Conservation (phyloP, 192 early-diverging fungal genomes). For the Coemansia asiatica region DNA sequence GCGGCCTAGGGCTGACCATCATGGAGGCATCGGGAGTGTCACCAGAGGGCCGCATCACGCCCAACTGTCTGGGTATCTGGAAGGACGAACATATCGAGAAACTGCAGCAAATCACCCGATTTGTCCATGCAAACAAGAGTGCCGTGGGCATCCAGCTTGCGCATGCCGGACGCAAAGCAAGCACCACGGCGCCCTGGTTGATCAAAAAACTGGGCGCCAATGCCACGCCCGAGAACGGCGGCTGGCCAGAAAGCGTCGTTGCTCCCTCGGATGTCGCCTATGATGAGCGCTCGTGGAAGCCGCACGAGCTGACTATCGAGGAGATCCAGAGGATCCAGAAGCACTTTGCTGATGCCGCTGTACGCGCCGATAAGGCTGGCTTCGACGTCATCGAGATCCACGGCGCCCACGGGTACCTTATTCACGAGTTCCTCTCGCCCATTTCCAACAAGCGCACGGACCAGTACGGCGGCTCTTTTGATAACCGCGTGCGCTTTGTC, state of each 20-base stretch:
- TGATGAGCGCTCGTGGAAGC: constrained; percentile 22
- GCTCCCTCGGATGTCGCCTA: constrained; percentile 62
- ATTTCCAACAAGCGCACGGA: constrained; percentile 86
- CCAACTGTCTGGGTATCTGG: constrained; percentile 79
- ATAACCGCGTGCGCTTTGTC: constrained; percentile 80
- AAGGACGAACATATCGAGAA: constrained; percentile 72
- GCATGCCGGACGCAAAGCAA: constrained; percentile 81
- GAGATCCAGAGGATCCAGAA: constrained; percentile 67
- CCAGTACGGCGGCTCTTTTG: constrained; percentile 85
- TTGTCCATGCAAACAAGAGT: constrained; percentile 62
- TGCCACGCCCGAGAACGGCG: constrained; percentile 46
- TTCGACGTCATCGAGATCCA: constrained; percentile 93
- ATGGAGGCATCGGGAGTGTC: constrained; percentile 76
- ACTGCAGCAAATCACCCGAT: constrained; percentile 47
- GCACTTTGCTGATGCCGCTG: constrained; percentile 66
- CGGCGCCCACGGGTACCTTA: constrained; percentile 87
- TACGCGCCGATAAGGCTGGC: constrained; percentile 73
- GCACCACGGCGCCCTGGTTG: constrained; percentile 33
- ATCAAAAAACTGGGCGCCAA: constrained; percentile 16
- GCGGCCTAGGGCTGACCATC: constrained; percentile 77
- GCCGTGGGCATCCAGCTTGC: constrained; percentile 74
- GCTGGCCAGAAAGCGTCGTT: constrained; percentile 73
- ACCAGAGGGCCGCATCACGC: constrained; percentile 77
- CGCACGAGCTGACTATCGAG: constrained; percentile 60
- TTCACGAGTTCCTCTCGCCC: constrained; percentile 78